Evolutionary conservation across 2,329 filamentous ascomycete genomes (phyloP).

Genomic region (Colletotrichum sidae): DNA sequence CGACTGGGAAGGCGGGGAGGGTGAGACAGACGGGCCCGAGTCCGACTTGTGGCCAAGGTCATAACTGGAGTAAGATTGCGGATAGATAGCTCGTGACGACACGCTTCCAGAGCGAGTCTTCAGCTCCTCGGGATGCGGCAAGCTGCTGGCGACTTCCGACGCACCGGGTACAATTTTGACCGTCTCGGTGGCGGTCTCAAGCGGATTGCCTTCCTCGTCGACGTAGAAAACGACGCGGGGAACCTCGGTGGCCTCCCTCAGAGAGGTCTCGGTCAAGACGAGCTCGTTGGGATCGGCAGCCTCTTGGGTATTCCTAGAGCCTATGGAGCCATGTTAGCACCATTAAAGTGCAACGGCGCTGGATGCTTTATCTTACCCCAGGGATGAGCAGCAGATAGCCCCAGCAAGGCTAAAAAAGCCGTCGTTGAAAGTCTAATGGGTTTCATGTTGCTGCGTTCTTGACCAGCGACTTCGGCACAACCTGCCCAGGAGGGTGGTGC

Average conservation of each 20-base stretch:
- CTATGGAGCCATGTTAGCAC: slow-evolving; percentile 9
- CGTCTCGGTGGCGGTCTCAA: slow-evolving; percentile 57
- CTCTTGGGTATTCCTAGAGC: slow-evolving; percentile 25
- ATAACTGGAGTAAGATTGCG: not conserved
- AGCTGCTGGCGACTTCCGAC: not conserved
- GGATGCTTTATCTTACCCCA: slow-evolving; percentile 7
- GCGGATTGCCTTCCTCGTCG: slow-evolving; percentile 64
- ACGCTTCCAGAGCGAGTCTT: slow-evolving; percentile 20
- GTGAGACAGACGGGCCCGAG: not conserved
- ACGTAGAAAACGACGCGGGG: slow-evolving; percentile 70
- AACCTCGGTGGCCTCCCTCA: slow-evolving; percentile 54
- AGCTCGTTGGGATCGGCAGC: slow-evolving; percentile 37
- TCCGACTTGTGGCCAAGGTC: not conserved
- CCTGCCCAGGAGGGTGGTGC: too few species aligned
- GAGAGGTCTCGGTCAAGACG: slow-evolving; percentile 50
- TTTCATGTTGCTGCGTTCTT: slow-evolving; percentile 16
- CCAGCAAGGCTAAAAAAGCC: slow-evolving; percentile 14
- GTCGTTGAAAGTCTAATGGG: slow-evolving; percentile 7
- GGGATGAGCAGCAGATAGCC: slow-evolving; percentile 30
- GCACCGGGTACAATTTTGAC: slow-evolving; percentile 45
- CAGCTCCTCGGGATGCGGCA: not conserved
- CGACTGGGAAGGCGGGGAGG: not conserved
- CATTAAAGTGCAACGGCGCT: too few species aligned
- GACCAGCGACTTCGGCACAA: too few species aligned
- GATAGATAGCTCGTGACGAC: not conserved